Evolutionary conservation across 2,329 filamentous ascomycete genomes (phyloP).

Genomic region (Aspergillus ochraceoroseus): DNA sequence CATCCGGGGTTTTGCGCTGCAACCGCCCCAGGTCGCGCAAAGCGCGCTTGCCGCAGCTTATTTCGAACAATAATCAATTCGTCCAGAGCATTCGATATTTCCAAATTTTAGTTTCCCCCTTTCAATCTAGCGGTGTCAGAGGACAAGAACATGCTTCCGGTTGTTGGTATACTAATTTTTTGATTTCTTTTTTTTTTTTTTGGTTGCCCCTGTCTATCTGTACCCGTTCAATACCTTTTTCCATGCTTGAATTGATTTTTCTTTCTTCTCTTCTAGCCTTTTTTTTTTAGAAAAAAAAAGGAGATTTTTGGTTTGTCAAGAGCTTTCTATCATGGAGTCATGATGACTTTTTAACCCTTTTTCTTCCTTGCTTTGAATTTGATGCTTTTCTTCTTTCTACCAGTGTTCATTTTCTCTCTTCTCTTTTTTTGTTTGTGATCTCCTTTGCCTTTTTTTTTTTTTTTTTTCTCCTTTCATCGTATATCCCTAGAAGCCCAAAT

Average conservation of each 20-base stretch:
- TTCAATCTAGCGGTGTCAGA: constrained; percentile 13
- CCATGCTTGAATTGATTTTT: not conserved
- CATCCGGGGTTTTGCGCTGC: constrained; percentile 34
- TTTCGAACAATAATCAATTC: constrained; percentile 5
- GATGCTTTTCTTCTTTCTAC: constrained; percentile 6
- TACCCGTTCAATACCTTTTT: no score
- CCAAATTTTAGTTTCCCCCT: constrained; percentile 7
- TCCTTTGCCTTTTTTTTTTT: constrained; percentile 10
- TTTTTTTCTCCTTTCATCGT: constrained; percentile 4
- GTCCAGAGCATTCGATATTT: constrained; percentile 2
- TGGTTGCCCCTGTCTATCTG: no score
- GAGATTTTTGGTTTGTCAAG: no score
- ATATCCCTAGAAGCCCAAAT: constrained; percentile 6
- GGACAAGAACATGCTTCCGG: constrained; percentile 7
- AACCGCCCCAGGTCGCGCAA: constrained; percentile 35
- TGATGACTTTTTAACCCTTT: constrained; percentile 4
- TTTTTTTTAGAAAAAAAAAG: no score
- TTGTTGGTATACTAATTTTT: constrained; percentile 5
- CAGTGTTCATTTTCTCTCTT: constrained; percentile 4
- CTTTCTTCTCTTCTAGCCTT: constrained; percentile 6
- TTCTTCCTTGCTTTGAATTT: constrained; percentile 6
- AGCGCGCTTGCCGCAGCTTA: constrained; percentile 38
- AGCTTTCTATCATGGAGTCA: no score
- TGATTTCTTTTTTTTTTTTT: constrained; percentile 2
- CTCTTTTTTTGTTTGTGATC: constrained; percentile 3